Evolutionary conservation across 163 green algal species (phyloP).

Genomic region (Chlorella variabilis): DNA sequence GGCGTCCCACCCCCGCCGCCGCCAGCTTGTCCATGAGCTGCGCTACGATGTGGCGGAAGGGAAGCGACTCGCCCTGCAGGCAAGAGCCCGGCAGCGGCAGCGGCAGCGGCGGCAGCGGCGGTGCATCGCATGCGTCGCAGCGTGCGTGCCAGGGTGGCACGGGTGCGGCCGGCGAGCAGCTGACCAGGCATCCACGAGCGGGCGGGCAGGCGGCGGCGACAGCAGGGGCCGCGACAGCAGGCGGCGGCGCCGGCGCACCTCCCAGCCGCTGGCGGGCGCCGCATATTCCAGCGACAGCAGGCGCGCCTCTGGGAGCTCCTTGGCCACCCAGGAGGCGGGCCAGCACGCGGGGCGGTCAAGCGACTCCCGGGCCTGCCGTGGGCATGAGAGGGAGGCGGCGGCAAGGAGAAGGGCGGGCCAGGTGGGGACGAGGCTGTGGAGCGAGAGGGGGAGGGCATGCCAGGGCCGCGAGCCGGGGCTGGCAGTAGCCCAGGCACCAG

Average conservation of each 20-base stretch:
- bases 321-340: constrained; percentile 47
- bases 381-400: too few species aligned
- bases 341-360: constrained; percentile 46
- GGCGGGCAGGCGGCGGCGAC: too few species aligned
- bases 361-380: constrained; percentile 19
- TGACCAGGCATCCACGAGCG: too few species aligned
- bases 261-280: constrained; percentile 70
- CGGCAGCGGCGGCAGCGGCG: too few species aligned
- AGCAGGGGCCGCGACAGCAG: not conserved
- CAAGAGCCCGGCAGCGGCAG: not conserved
- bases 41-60: constrained; percentile 72
- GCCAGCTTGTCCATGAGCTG: constrained; percentile 79
- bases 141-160: too few species aligned
- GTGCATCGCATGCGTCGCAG: too few species aligned
- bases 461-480: too few species aligned
- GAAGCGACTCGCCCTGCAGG: constrained; percentile 72
- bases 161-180: too few species aligned
- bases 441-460: too few species aligned
- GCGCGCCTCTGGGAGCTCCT: constrained; percentile 35
- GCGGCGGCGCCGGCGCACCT: constrained; percentile 45
- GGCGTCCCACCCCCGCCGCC: constrained; percentile 86
- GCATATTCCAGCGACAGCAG: constrained; percentile 91
- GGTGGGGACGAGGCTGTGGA: not conserved
- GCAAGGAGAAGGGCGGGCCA: not conserved
- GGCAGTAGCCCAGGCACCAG: too few species aligned